Evolutionary conservation across 768 basidiomycete species (phyloP), one percentile per base, ranked within the genome.

Genomic region (Russula olivacea): DNA sequence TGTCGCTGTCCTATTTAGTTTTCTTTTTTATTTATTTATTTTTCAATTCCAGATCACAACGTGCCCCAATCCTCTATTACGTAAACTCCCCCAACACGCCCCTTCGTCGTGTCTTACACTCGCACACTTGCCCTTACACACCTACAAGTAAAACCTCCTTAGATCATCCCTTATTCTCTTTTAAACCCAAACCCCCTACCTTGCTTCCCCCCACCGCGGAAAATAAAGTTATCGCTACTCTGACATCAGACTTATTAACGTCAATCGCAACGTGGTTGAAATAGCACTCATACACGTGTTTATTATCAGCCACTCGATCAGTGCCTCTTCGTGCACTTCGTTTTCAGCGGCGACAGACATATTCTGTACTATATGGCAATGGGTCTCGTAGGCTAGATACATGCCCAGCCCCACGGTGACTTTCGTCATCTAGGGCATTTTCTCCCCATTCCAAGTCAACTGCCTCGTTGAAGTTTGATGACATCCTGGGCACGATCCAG

Each of bases 21-120:
- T 21, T 41, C n/a, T n/a, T 19, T 19, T 28, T 58, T 48, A 12
- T 17, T 34, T 53, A 8, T n/a, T 36, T 60, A 25, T 51, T n/a
- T 21, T 45, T 47, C 10, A n/a, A 30, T 30, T 34, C 32, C 41
- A 17, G 21, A 58, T 58, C 58, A 58, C 47, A 58, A 49, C 57
- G 57, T 58, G 57, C 36, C 45, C 28, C 14, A 49, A 11, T 1
- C 0, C 10, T 5, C 19, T 11, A 55, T 61, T 61, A 61, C 32
- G 60, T 61, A 67, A 61, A 63, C 50, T 36, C 47, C 61, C 62
- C 55, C 59, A 57, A 59, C 59, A 61, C 60, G 38, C 61, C 17
- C 36, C 41, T 54, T 36, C 64, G 51, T 58, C 61, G 55, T 66
- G 65, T 40, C 19, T 0, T 15, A 17, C 21, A 32, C 45, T 36